Base-by-base conservation (phyloP, 495 filamentous ascomycete genomes). In the Neurospora cerealis region DNA sequence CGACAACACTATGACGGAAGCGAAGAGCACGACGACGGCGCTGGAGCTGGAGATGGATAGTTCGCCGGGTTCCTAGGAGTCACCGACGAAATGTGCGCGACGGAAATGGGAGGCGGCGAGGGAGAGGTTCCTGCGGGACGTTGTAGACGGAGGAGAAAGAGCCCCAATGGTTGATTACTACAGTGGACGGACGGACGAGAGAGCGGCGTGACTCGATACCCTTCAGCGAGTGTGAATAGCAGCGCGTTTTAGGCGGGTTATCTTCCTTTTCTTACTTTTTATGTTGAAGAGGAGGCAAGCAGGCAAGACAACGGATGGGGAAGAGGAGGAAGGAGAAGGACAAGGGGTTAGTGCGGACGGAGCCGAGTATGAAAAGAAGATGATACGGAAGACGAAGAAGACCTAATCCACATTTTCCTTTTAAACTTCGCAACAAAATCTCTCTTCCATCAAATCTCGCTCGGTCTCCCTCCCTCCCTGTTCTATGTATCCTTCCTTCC, bases 31-130 rank as follows among this genome's bases (percentile, higher is more conserved):
- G 13, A 66, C 28, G 13, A 34, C 28, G 54, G 28, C 54, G 54
- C 24, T 36, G 54, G 54, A 34, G 28, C 73, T 73, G 71, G 77
- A 73, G 76, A 75, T 70, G 75, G 78, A 79, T 71, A 70, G 72
- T 74, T 82, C 76, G 78, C 74, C 77, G 28, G 13, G n/a, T 71
- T 32, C 44, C 13, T 71, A 32, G 39, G 39, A 69, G 60, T 66
- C 54, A 17, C 54, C 54, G 54, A 66, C 54, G 54, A 66, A 34
- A 34, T 66, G 28, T 66, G 24, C 54, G 54, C 24, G 54, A 34
- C 28, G 15, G 54, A 66, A 66, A 19, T 66, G 54, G 54, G 54
- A 66, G 28, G 54, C 28, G 54, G 54, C 7, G 54, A 66, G 54
- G 9, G 2, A 66, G 54, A 66, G 54, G 15, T 66, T 66, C 15